These are phyloP conservation scores for Calocera cornea DNA, from an alignment of 768 basidiomycete genomes.

Conservation along the genomic window DNA sequence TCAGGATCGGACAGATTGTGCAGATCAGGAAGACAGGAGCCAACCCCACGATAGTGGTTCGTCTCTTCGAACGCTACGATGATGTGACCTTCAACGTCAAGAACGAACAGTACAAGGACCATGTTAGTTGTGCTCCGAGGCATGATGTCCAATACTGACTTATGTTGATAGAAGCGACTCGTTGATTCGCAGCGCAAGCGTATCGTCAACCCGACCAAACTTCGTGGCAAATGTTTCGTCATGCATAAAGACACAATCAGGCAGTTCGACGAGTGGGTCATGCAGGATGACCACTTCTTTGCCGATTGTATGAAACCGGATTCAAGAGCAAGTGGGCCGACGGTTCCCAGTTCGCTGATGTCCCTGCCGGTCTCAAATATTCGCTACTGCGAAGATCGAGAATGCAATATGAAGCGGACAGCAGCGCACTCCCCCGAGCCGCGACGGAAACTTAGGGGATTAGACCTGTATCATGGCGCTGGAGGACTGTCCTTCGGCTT, in stretches of 20 bases:
- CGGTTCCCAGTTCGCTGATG: neutral
- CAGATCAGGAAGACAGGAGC: neutral
- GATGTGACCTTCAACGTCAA: neutral
- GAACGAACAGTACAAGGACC: neutral
- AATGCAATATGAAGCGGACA: neutral
- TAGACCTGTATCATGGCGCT: conserved; percentile 21
- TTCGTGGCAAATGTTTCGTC: neutral
- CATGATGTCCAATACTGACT: neutral
- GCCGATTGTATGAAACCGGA: neutral
- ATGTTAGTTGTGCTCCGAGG: neutral
- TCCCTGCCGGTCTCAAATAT: neutral
- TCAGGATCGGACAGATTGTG: neutral
- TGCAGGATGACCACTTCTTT: neutral
- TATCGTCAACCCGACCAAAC: neutral
- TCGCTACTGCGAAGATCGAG: neutral
- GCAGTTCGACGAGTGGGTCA: neutral
- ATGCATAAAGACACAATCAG: neutral
- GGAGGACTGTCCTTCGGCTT: conserved; percentile 54
- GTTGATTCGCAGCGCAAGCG: neutral
- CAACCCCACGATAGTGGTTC: neutral
- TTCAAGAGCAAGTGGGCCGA: neutral
- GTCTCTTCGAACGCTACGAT: neutral
- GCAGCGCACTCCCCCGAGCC: neutral
- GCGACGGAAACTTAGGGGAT: neutral
- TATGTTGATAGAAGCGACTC: neutral